Base-by-base conservation (phyloP, 306 rosid genomes). In the Calophaca sinica region DNA sequence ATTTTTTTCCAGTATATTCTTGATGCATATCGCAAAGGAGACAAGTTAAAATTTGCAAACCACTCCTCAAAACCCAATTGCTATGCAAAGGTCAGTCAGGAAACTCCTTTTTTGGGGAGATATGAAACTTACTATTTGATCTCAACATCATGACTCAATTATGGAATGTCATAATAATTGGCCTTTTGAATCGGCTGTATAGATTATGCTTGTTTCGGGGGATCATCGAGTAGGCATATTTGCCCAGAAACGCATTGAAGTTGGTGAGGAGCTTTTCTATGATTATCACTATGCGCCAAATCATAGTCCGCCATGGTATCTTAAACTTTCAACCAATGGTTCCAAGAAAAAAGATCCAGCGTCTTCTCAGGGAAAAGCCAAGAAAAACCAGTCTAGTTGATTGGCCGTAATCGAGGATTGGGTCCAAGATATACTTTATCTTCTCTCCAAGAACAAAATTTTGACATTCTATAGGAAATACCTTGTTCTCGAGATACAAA, bases 141-240 rank as follows among this genome's bases (percentile, higher is more conserved):
- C 11, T 72, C n/a, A 9, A 5, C 5, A 58, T 3, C 28, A 12
- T 72, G 49, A 33, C 49, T 75, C 33, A 3, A 69, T 49, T 32
- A 9, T 79, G 38, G 45, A 50, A 68, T 61, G 2, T 49, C 13
- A 41, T 2, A 33, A 29, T 60, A 6, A 65, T 31, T 83, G 14
- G 46, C 41, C 57, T 76, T 39, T 64, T 82, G 55, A 54, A 51
- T 48, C 0, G 73, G 41, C 53, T 72, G 12, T 50, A 58, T 41
- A 91, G 97, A 84, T 87, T 62, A 77, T 94, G 90, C 10, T 87
- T 79, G 97, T 94, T 5, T 88, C 84, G 0, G 98, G 98, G 61
- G 96, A 91, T 84, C 97, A 94, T 81, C 82, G 96, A 15, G 91
- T 94, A 3, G 97, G 94, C 63, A 94, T 91, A 63, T 94, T 81